Evolutionary conservation across 345 rosid genomes (phyloP).

Genomic region (Chamaenerion angustifolium): DNA sequence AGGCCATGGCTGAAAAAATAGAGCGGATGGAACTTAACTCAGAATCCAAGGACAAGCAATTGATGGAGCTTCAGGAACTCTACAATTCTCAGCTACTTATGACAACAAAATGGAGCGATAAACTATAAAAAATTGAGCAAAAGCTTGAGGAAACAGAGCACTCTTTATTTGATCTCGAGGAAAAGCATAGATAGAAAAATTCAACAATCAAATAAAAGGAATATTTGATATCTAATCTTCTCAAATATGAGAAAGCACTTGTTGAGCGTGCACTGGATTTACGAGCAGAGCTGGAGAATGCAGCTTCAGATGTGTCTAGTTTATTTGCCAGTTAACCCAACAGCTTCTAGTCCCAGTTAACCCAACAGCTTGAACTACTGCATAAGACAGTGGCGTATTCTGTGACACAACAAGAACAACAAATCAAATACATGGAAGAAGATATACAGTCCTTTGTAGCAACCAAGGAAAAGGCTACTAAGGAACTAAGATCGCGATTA

Average conservation of each 20-base stretch:
- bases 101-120: constrained; percentile 58
- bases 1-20: constrained; percentile 97
- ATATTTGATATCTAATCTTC: constrained; percentile 72
- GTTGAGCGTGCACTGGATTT: constrained; percentile 79
- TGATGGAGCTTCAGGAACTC: constrained; percentile 66
- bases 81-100: constrained; percentile 63
- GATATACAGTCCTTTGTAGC: too few relatives aligned
- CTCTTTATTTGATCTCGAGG: too few relatives aligned
- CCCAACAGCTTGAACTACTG: constrained; percentile 73
- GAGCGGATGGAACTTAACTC: constrained; percentile 80
- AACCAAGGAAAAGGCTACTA: too few relatives aligned
- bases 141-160: constrained; percentile 82
- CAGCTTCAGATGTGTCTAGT: constrained; percentile 73
- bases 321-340: constrained; percentile 68
- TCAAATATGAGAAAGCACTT: constrained; percentile 71
- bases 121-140: constrained; percentile 79
- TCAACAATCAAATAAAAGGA: constrained; percentile 84
- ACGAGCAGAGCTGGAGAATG: too few relatives aligned
- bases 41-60: constrained; percentile 81
- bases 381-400: constrained; percentile 81
- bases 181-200: constrained; percentile 82
- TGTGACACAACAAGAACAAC: constrained; percentile 76
- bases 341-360: constrained; percentile 69
- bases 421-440: constrained; percentile 83
- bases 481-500: too few relatives aligned